Conservation (phyloP, 1,284 basidiomycete species). For the Ceratobasidium sp. region DNA sequence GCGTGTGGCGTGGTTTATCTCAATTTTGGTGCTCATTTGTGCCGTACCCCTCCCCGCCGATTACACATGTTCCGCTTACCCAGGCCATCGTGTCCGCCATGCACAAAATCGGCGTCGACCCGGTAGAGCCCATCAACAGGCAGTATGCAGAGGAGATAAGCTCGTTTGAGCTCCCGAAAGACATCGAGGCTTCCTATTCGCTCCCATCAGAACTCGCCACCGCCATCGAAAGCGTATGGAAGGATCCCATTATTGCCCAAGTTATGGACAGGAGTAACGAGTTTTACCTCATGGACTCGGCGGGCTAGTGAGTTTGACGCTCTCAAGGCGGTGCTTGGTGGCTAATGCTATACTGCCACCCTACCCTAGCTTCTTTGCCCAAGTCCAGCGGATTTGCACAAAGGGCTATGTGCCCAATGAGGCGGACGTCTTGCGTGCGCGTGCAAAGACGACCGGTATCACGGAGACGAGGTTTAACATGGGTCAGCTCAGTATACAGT, state of each 20-base stretch:
- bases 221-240: slow-evolving; percentile 87
- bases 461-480: slow-evolving; percentile 77
- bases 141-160: slow-evolving; percentile 44
- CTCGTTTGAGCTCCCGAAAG: slow-evolving; percentile 37
- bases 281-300: slow-evolving; percentile 98
- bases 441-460: slow-evolving; percentile 93
- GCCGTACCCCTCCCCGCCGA: not conserved
- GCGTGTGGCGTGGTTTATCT: not conserved
- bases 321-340: not conserved
- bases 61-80: not conserved
- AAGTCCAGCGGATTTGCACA: slow-evolving; percentile 83
- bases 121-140: slow-evolving; percentile 78
- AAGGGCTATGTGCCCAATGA: slow-evolving; percentile 87
- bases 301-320: slow-evolving; percentile 76
- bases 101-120: slow-evolving; percentile 89
- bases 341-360: not conserved
- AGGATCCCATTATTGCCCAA: slow-evolving; percentile 87
- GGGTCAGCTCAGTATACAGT: slow-evolving; percentile 47
- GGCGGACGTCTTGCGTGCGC: slow-evolving; percentile 87
- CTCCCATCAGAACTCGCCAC: slow-evolving; percentile 75
- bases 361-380: slow-evolving; percentile 80
- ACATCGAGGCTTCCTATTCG: slow-evolving; percentile 53
- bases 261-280: slow-evolving; percentile 89
- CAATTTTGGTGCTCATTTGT: slow-evolving; percentile 2
- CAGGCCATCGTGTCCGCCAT: slow-evolving; percentile 91